Conservation (phyloP, 1,139 yeast species). For the Kodamaea suecica region DNA sequence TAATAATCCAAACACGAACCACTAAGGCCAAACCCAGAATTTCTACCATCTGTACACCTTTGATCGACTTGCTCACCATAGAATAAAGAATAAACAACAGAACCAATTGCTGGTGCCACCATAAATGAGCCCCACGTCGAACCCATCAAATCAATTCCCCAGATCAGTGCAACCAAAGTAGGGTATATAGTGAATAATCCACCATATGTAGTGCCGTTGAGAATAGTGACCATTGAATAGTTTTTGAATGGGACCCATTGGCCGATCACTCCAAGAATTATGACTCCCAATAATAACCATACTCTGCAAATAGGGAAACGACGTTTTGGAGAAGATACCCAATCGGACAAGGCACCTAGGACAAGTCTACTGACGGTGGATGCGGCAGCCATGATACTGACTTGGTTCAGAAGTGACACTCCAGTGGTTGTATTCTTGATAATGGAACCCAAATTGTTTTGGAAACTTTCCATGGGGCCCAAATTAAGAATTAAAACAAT, state of each 20-base stretch:
- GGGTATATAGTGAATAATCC: constrained; percentile 84
- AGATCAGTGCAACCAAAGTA: constrained; percentile 71
- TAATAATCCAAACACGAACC: constrained; percentile 30
- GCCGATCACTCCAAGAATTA: constrained; percentile 44
- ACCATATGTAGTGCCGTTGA: constrained; percentile 77
- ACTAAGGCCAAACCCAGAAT: constrained; percentile 1
- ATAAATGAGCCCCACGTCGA: constrained; percentile 92
- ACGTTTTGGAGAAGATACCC: constrained; percentile 29
- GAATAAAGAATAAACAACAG: constrained; percentile 64
- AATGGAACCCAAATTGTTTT: constrained; percentile 80
- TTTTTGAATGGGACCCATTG: constrained; percentile 21
- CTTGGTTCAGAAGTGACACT: constrained; percentile 49
- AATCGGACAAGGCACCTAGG: constrained; percentile 68
- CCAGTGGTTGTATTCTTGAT: constrained; percentile 27
- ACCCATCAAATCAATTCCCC: constrained; percentile 91
- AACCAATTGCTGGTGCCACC: constrained; percentile 88
- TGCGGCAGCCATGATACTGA: constrained; percentile 38
- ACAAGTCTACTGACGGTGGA: constrained; percentile 49
- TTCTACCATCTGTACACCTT: constrained; percentile 21
- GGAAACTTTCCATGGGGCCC: constrained; percentile 87
- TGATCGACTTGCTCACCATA: constrained; percentile 68
- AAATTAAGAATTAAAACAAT: constrained; percentile 62
- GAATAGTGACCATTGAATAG: constrained; percentile 42
- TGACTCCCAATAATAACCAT: constrained; percentile 41
- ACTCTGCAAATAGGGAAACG: constrained; percentile 35